Percentiles rank a stretch among this genome's conserved stretches.
phyloP scores from a whole-genome alignment of 177 flowering plant genomes.

The Telopea speciosissima region DNA sequence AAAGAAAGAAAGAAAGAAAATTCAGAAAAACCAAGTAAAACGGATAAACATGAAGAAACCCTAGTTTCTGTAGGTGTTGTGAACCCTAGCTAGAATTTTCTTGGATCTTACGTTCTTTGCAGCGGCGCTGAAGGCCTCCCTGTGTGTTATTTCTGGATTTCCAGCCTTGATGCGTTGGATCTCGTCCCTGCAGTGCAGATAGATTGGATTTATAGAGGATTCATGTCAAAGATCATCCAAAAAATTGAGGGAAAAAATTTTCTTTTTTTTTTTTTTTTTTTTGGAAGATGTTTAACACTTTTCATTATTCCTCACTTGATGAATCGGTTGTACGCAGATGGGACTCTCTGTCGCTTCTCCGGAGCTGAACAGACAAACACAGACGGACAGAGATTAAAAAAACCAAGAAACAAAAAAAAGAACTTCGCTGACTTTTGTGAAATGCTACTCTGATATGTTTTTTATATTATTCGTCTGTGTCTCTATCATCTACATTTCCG shows the following conservation, averaged over 20 bases:
- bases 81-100: neutral
- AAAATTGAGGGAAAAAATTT: too few species aligned
- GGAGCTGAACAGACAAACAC: conserved; percentile 35
- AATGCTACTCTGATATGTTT: too few species aligned
- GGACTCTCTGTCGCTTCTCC: conserved; percentile 59
- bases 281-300: too few species aligned
- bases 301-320: conserved; percentile 40
- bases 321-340: conserved; percentile 56
- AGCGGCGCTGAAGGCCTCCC: conserved; percentile 61
- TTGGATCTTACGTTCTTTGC: conserved; percentile 57
- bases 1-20: too few species aligned
- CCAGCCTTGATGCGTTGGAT: conserved; percentile 61
- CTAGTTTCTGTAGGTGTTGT: conserved; percentile 9
- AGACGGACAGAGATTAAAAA: neutral
- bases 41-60: conserved; percentile 12
- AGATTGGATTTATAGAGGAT: too few species aligned
- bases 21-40: neutral
- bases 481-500: too few species aligned
- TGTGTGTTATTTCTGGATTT: conserved; percentile 48
- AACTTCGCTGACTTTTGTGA: conserved; percentile 11
- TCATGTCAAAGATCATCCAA: too few species aligned
- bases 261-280: too few species aligned
- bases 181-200: conserved; percentile 39
- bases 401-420: conserved; percentile 20
- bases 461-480: too few species aligned